These are phyloP conservation scores for Physcomitrium patens DNA, from an alignment of 225 moss, liverwort and hornwort species.

Conservation along the genomic window DNA sequence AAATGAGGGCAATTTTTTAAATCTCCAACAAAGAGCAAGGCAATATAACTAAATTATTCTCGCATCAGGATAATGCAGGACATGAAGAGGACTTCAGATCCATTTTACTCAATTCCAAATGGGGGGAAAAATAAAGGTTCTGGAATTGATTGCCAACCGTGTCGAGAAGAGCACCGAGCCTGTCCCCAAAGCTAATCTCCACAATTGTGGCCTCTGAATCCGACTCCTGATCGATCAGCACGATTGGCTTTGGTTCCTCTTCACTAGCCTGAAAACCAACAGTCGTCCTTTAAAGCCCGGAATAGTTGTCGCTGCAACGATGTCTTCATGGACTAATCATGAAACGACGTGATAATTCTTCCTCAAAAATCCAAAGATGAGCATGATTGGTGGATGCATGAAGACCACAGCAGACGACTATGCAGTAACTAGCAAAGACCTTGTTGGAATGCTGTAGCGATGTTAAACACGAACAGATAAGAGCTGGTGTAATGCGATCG, in stretches of 20 bases:
- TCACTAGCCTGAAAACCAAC: constrained; percentile 32
- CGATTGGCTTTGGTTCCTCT: constrained; percentile 63
- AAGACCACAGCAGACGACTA: not conserved
- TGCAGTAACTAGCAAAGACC: not conserved
- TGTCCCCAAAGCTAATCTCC: constrained; percentile 84
- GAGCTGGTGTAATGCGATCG: not conserved
- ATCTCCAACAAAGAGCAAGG: not conserved
- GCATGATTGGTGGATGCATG: not conserved
- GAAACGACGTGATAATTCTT: not conserved
- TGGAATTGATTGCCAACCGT: constrained; percentile 43
- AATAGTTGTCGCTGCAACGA: not conserved
- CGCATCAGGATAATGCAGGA: not conserved
- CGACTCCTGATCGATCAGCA: constrained; percentile 78
- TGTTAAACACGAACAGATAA: constrained; percentile 8
- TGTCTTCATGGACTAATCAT: not conserved
- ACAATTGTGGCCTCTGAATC: constrained; percentile 74
- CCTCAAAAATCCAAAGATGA: not conserved
- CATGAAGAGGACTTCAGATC: not conserved
- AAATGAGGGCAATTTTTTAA: not conserved
- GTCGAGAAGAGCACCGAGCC: constrained; percentile 89
- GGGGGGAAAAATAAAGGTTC: not conserved
- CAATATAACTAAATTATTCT: not conserved
- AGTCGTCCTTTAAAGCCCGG: not conserved
- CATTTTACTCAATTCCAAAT: not conserved
- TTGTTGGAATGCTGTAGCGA: not conserved